Evolutionary conservation across 2,329 filamentous ascomycete genomes (phyloP), one percentile per base, ranked within the genome.

Genomic region (Aureobasidium musti): DNA sequence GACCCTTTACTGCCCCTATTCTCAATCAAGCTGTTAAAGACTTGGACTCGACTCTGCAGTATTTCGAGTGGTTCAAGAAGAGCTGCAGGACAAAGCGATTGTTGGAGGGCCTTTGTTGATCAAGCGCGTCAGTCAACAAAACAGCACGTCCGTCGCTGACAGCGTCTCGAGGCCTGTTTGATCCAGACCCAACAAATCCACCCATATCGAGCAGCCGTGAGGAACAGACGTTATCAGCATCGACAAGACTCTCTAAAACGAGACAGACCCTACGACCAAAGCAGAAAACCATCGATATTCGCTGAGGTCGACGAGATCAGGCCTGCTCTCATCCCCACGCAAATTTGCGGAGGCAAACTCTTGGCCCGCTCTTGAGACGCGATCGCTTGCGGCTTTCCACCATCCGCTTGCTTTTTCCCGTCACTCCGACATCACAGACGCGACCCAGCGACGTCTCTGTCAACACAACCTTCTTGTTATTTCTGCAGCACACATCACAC

Each of bases 301-400:
- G 23, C 33, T 19, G 53, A 43, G 53, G 37, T 23, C 53, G 13
- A 60, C 57, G 35, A 28, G 2, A 33, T 50, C 57, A 49, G 43
- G 43, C 43, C n/a, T 23, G 45, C 21, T 14, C 26, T 49, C 33
- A 33, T 61, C 30, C 43, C 57, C 43, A 49, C 43, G 57, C 57
- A 61, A 63, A 63, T 63, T 63, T 63, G 59, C 59, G 59, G 59
- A 63, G 59, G 59, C 57, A 49, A 61, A 61, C 57, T 61, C 59
- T 63, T 63, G 59, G 59, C 59, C 45, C 45, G 45, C 30, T 45
- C 21, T 52, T n/a, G 59, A 50, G 45, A 63, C 59, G 59, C 59
- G 59, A 52, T 63, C 45, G 59, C 45, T 50, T 52, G n/a, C n/a
- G n/a, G n/a, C 39, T 13, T 6, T 49, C 45, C 45, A 14, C 30